A percentile compares a stretch with the other conserved stretches of the same genome.
These are phyloP conservation scores for Leptographium galeiforme DNA, from an alignment of 2,329 filamentous ascomycete genomes.

Conservation along the genomic window DNA sequence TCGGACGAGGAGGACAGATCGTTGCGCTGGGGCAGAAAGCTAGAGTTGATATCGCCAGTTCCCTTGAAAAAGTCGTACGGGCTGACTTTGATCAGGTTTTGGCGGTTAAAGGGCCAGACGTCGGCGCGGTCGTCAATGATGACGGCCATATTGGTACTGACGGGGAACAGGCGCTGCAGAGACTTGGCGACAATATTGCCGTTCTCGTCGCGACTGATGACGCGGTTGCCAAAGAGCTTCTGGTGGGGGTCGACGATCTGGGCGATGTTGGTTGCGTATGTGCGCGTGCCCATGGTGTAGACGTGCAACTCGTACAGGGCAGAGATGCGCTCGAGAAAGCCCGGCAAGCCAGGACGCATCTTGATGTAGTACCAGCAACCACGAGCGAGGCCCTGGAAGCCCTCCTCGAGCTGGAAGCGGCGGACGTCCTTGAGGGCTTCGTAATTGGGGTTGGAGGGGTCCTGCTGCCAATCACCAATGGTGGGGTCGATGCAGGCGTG, in stretches of 20 bases:
- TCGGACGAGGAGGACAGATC: constrained; percentile 25
- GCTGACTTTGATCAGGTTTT: constrained; percentile 86
- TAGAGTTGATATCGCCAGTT: constrained; percentile 97
- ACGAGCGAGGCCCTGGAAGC: constrained; percentile 50
- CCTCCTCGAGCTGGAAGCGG: constrained; percentile 84
- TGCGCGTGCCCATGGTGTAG: constrained; percentile 96
- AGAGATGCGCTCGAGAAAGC: constrained; percentile 67
- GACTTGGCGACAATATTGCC: constrained; percentile 86
- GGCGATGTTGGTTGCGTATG: constrained; percentile 87
- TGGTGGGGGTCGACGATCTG: constrained; percentile 83
- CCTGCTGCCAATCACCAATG: constrained; percentile 86
- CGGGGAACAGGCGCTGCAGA: constrained; percentile 80
- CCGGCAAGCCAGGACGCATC: constrained; percentile 71
- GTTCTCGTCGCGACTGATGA: constrained; percentile 94
- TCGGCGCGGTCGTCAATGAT: constrained; percentile 97
- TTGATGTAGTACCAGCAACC: constrained; percentile 99
- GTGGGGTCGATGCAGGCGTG: constrained; percentile 96
- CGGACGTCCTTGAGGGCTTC: constrained; percentile 78
- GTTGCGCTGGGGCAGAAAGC: constrained; percentile 73
- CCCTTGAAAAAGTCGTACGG: constrained; percentile 98
- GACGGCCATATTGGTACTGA: constrained; percentile 97
- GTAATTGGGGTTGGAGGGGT: constrained; percentile 80
- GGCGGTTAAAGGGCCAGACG: constrained; percentile 82
- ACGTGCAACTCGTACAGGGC: constrained; percentile 89
- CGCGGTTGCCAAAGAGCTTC: constrained; percentile 83